These are phyloP conservation scores for Pyrenochaeta sp. DNA, from an alignment of 2,329 filamentous ascomycete genomes.

Conservation along the genomic window DNA sequence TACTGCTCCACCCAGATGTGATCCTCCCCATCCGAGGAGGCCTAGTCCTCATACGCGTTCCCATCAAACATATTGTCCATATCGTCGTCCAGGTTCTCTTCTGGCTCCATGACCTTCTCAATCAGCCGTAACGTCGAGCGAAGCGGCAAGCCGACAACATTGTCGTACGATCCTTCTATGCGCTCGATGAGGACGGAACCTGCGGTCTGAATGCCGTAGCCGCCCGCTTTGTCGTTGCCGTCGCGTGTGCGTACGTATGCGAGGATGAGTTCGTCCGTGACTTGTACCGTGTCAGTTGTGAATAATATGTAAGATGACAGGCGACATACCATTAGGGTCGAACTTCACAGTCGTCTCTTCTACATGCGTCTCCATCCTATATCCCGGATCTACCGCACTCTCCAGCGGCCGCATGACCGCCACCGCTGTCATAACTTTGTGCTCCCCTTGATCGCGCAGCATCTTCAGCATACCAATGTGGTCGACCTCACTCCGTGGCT, in stretches of 20 bases:
- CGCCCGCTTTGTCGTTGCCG: conserved; percentile 94
- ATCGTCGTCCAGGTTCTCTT: conserved; percentile 53
- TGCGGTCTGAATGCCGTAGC: conserved; percentile 91
- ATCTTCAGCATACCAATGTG: conserved; percentile 85
- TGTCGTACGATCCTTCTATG: conserved; percentile 90
- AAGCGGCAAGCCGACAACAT: conserved; percentile 90
- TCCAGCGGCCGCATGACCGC: conserved; percentile 83
- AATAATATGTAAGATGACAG: neutral
- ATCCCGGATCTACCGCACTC: conserved; percentile 84
- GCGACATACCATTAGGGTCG: conserved; percentile 62
- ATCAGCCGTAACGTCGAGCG: conserved; percentile 80
- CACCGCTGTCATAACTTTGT: conserved; percentile 87
- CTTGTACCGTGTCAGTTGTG: conserved; percentile 35
- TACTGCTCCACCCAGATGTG: neutral
- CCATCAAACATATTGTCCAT: conserved; percentile 57
- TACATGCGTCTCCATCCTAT: conserved; percentile 79
- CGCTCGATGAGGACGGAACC: conserved; percentile 87
- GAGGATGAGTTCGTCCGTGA: conserved; percentile 83
- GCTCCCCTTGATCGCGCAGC: conserved; percentile 77
- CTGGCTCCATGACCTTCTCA: conserved; percentile 84
- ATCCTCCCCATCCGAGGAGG: neutral
- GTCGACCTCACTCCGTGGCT: conserved; percentile 81
- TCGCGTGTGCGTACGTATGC: conserved; percentile 84
- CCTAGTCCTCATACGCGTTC: conserved; percentile 19
- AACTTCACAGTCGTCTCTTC: conserved; percentile 95